Evolutionary conservation across 23 red algal species (phyloP).

Genomic region (Gracilaria domingensis): DNA sequence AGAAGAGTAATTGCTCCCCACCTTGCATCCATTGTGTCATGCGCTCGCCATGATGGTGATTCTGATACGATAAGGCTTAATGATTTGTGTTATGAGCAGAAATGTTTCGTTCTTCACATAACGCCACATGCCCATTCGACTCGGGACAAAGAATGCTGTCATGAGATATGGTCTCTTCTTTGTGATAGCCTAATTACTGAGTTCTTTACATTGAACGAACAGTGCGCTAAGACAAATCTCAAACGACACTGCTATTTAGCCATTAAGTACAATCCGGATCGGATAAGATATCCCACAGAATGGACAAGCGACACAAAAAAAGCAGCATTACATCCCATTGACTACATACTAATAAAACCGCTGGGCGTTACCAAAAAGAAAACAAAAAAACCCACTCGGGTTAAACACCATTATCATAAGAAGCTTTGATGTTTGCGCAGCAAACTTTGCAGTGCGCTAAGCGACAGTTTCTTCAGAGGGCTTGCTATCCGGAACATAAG

Average conservation of each 20-base stretch:
- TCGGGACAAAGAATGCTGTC: too few species aligned
- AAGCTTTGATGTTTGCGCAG: too few species aligned
- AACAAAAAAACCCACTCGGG: not conserved
- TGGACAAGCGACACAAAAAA: not conserved
- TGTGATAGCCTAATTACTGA: not conserved
- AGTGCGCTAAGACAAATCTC: not conserved
- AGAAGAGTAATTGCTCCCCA: too few species aligned
- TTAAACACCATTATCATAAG: too few species aligned
- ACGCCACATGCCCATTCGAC: too few species aligned
- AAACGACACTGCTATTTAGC: not conserved
- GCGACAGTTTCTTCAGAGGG: not conserved
- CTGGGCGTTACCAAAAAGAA: not conserved
- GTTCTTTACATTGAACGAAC: not conserved
- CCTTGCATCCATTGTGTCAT: too few species aligned
- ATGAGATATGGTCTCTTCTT: too few species aligned
- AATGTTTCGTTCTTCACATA: too few species aligned
- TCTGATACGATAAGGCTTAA: too few species aligned
- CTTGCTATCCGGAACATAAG: constrained; percentile 41
- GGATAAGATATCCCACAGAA: too few species aligned
- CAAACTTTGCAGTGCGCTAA: not conserved
- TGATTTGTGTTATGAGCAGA: too few species aligned
- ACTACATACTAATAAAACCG: not conserved
- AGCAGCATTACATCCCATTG: not conserved
- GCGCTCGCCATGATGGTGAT: too few species aligned
- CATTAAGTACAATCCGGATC: not conserved